Evolutionary conservation across 371 early-diverging fungal genomes (phyloP).

Genomic region (Rhizopus sp.): DNA sequence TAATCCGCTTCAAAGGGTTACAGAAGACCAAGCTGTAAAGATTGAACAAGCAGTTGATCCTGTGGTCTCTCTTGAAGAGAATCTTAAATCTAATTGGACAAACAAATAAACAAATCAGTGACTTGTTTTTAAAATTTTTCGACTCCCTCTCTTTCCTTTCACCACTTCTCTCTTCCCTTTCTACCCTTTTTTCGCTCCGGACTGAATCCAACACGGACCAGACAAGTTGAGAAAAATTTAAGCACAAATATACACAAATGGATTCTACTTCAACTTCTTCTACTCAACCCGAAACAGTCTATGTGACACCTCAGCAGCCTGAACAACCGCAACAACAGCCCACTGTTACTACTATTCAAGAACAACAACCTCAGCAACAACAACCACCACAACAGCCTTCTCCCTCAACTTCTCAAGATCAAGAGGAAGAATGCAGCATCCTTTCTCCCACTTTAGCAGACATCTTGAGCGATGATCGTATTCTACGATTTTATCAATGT

Average conservation of each 20-base stretch:
- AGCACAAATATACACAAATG: constrained; percentile 2
- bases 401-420: neutral
- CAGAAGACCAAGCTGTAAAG: constrained; percentile 14
- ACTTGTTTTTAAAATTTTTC: constrained; percentile 4
- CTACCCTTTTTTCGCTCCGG: neutral
- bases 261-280: constrained; percentile 8
- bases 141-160: neutral
- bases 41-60: constrained; percentile 13
- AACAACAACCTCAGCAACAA: constrained; percentile 1
- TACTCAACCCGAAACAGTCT: neutral
- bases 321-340: neutral
- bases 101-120: neutral
- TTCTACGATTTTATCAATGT: constrained; percentile 50
- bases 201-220: constrained; percentile 7
- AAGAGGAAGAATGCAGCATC: constrained; percentile 40
- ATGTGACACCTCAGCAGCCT: constrained; percentile 2
- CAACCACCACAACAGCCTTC: constrained; percentile 2
- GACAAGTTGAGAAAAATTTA: constrained; percentile 1
- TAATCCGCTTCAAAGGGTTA: constrained; percentile 30
- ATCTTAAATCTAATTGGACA: neutral
- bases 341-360: no score
- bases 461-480: constrained; percentile 49
- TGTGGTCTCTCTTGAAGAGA: neutral
- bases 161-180: neutral
- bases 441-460: constrained; percentile 48